A percentile compares a stretch with the other conserved stretches of the same genome.
phyloP scores from a whole-genome alignment of 1,284 basidiomycete species.

The Naganishia albida region DNA sequence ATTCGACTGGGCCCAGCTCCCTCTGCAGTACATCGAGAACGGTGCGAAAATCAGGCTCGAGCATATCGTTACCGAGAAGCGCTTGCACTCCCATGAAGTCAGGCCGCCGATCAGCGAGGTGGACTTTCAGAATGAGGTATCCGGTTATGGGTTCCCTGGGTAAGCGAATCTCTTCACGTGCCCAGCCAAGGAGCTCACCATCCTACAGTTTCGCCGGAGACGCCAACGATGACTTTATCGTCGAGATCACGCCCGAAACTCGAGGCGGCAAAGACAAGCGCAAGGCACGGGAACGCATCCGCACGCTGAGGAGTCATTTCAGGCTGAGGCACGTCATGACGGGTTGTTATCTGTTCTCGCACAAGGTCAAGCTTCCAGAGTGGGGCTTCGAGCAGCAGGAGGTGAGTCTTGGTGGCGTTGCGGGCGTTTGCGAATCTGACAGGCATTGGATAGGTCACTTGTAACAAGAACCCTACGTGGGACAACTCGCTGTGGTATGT shows the following conservation, averaged over 20 bases:
- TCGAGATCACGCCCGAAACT: constrained; percentile 71
- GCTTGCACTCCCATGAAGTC: constrained; percentile 90
- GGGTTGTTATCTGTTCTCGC: constrained; percentile 95
- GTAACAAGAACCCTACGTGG: constrained; percentile 91
- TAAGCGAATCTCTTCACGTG: constrained; percentile 45
- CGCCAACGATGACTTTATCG: constrained; percentile 90
- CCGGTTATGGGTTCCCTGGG: constrained; percentile 86
- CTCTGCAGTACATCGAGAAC: constrained; percentile 66
- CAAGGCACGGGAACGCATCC: constrained; percentile 69
- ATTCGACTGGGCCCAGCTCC: constrained; percentile 62
- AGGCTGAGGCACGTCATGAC: constrained; percentile 80
- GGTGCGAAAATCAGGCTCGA: constrained; percentile 77
- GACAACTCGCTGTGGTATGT: constrained; percentile 93
- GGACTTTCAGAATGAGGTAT: constrained; percentile 99
- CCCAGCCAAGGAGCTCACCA: neutral
- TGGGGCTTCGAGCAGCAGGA: constrained; percentile 99
- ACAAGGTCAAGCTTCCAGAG: constrained; percentile 94
- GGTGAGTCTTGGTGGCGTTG: constrained; percentile 48
- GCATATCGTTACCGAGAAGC: constrained; percentile 78
- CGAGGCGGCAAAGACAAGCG: constrained; percentile 60
- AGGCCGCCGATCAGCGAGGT: constrained; percentile 96
- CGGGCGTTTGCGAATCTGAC: constrained; percentile 4
- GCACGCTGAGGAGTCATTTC: constrained; percentile 81
- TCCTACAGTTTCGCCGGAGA: constrained; percentile 59
- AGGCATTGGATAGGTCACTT: constrained; percentile 62